Base-by-base conservation (phyloP, 768 basidiomycete genomes). In the Clitopilus passeckerianus region DNA sequence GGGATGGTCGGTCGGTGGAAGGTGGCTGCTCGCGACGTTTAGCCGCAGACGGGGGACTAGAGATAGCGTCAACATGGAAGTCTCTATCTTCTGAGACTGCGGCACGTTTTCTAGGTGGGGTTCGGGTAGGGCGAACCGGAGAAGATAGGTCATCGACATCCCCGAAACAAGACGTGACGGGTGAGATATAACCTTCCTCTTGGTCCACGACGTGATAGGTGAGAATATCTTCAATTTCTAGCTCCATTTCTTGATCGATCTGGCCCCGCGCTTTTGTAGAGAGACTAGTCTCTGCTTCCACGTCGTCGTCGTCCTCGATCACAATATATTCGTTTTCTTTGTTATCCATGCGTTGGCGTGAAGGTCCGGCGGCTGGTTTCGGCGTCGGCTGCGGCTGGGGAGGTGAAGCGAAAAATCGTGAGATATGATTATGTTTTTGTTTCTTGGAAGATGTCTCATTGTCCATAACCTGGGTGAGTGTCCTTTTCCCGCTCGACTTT, bases 141-240 rank as follows among this genome's bases (percentile, higher is more conserved):
- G 90, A 91, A 53, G 88, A 90, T 27, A 91, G 65, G 8, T 86
- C 85, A 59, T 89, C 83, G 23, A 79, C 79, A 35, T 86, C 86
- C 61, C 76, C 75, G 54, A 78, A 79, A 63, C 78, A 75, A 22
- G 84, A 84, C 53, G 81, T 73, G 8, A 82, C 73, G 15, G 90
- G 90, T n/a, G 91, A 91, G 57, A 89, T 77, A 71, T 93, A 93
- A 15, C 91, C 91, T 61, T 90, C 90, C 67, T 93, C 91, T 72
- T 91, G 91, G 66, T 78, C 76, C 15, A 90, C 83, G 9, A 64
- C 66, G 56, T 83, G 77, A 52, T 77, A 61, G 69, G 57, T 59
- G 30, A 76, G 72, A 7, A 75, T 72, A 59, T 82, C 74, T n/a
- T 79, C 73, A 20, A 77, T 52, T 37, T 75, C 71, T 35, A 74